Percentiles rank a stretch among this genome's conserved stretches.
Conservation (phyloP, 163 green algal species). For the Volvox carteri region DNA sequence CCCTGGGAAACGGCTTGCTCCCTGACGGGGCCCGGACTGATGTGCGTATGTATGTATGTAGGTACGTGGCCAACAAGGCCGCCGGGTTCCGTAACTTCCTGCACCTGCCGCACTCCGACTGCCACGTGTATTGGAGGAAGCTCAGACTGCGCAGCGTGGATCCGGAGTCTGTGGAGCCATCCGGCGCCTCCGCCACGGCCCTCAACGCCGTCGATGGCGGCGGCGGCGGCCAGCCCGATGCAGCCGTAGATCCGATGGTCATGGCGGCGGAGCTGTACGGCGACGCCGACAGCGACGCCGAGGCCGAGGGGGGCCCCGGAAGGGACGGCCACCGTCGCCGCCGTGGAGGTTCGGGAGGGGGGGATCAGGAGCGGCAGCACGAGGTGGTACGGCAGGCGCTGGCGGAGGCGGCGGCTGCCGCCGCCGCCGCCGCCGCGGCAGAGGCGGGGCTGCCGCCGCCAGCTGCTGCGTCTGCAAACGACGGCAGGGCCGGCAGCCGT, state of each 20-base stretch:
- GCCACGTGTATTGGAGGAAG: constrained; percentile 51
- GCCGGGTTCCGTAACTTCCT: constrained; percentile 45
- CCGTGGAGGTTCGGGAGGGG: not conserved
- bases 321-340: not conserved
- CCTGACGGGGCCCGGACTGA: too few species aligned
- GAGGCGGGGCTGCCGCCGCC: not conserved
- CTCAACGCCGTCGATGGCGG: not conserved
- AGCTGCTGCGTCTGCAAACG: too few species aligned
- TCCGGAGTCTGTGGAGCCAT: not conserved
- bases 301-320: not conserved
- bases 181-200: not conserved
- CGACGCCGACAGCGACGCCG: constrained; percentile 17
- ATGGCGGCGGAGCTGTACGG: constrained; percentile 11
- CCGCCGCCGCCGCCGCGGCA: not conserved
- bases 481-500: not conserved
- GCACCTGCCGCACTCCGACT: constrained; percentile 50
- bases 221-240: not conserved
- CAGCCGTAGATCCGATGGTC: not conserved
- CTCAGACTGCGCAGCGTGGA: constrained; percentile 20
- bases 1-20: too few species aligned
- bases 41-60: constrained; percentile 18
- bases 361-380: constrained; percentile 5
- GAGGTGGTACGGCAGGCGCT: constrained; percentile 18
- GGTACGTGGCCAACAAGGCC: constrained; percentile 51
- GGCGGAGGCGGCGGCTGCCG: constrained; percentile 1